Base-by-base conservation (phyloP, 2,329 filamentous ascomycete genomes). In the Botrytis paeoniae region DNA sequence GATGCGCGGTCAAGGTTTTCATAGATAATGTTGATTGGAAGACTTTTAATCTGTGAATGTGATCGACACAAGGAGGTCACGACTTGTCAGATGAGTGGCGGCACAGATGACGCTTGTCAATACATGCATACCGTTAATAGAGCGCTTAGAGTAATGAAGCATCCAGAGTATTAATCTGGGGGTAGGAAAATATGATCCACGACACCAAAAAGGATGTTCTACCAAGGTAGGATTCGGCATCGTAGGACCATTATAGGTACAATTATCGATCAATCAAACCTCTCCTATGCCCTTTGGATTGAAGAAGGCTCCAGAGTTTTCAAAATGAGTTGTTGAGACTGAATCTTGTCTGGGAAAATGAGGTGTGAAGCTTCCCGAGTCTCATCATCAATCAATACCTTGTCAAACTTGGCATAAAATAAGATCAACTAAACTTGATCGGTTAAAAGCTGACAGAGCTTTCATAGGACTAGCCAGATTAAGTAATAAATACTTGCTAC, bases 291-390 rank as follows among this genome's bases (percentile, higher is more conserved):
- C 18, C 10, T 9, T n/a, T 16, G 29, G 48, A 10, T 54, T 35
- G 43, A 18, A 16, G 35, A 64, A 35, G 43, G 32, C 41, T 22
- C 32, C 29, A 51, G 35, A 35, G 70, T 54, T 71, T 71, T 57
- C 60, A 10, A 45, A 20, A 18, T 32, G 61, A 51, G 32, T 41
- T 41, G 20, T 66, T 45, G 45, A 66, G 61, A 71, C 70, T 70
- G 18, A 25, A 10, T 66, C 37, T 64, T 37, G 70, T 71, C 70
- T 66, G n/a, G 35, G 45, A 66, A 43, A 66, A 71, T 20, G 61
- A 66, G 65, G 35, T 66, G 37, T 71, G 70, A 71, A 71, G 70
- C 70, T 71, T 66, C 10, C 37, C 45, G 45, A 66, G 70, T 71
- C 60, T 71, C 60, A 71, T 43, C 64, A 66, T 66, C 29, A 51